Conservation (phyloP, 176 grass and related monocot genomes). For the Cenchrus fungigraminus region DNA sequence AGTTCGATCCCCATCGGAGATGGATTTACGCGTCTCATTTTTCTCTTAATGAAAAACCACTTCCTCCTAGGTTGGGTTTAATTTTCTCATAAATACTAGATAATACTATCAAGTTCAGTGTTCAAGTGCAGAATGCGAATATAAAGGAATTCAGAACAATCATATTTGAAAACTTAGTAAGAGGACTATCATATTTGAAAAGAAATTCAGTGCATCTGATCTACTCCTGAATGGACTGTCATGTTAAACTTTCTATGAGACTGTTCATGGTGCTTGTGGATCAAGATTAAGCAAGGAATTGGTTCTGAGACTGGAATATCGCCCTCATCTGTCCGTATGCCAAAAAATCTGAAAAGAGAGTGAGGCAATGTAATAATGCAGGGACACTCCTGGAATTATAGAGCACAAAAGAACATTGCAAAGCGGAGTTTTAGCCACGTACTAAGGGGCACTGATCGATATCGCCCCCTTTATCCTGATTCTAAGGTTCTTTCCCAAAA, state of each 20-base stretch:
- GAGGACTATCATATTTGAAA: neutral
- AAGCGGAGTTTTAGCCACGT: slow-evolving; percentile 35
- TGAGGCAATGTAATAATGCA: slow-evolving; percentile 26
- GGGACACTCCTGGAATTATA: slow-evolving; percentile 35
- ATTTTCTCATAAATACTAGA: too few relatives aligned
- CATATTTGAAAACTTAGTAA: neutral
- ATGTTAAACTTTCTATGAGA: neutral
- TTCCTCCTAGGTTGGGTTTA: too few relatives aligned
- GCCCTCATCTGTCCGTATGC: slow-evolving; percentile 10
- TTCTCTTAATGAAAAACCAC: too few relatives aligned
- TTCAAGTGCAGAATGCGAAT: neutral
- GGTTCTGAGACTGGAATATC: slow-evolving; percentile 32
- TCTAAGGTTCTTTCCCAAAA: slow-evolving; percentile 39
- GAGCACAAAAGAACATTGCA: slow-evolving; percentile 43
- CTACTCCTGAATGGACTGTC: slow-evolving; percentile 12
- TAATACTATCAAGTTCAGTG: neutral
- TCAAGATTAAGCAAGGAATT: slow-evolving; percentile 50
- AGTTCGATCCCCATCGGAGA: too few relatives aligned
- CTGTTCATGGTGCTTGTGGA: slow-evolving; percentile 10
- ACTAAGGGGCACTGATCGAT: slow-evolving; percentile 12
- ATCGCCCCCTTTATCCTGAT: slow-evolving; percentile 43
- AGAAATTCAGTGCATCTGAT: slow-evolving; percentile 30
- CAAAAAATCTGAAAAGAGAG: neutral
- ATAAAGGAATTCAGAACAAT: neutral
- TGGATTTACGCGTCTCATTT: too few relatives aligned